Evolutionary conservation across 768 basidiomycete species (phyloP).

Genomic region (Kwoniella botswanensis): DNA sequence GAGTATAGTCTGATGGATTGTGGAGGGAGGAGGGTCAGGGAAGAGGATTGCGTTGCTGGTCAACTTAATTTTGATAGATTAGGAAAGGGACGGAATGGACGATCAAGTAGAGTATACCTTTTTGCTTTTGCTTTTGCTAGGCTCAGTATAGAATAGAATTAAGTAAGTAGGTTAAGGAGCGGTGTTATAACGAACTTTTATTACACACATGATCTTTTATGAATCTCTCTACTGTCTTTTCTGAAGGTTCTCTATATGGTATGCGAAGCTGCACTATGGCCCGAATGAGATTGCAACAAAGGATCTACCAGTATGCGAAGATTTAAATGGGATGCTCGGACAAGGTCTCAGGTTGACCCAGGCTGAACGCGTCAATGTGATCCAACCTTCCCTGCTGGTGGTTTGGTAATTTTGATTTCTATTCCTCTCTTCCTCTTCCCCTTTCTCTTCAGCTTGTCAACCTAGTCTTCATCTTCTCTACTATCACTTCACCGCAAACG

Average conservation of each 20-base stretch:
- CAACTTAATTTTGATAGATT: not conserved
- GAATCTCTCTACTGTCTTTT: not conserved
- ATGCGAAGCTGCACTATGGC: no score
- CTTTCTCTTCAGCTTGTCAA: not conserved
- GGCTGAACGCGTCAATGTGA: not conserved
- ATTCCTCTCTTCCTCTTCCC: not conserved
- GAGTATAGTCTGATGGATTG: not conserved
- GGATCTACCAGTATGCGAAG: no score
- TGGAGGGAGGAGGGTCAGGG: no score
- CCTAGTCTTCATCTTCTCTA: not conserved
- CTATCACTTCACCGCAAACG: not conserved
- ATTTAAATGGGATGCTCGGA: not conserved
- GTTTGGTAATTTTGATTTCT: not conserved
- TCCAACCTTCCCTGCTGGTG: not conserved
- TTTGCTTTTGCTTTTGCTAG: no score
- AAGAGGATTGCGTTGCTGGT: conserved; percentile 4
- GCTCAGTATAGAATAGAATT: no score
- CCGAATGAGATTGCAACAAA: no score
- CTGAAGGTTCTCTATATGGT: not conserved
- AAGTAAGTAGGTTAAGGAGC: not conserved
- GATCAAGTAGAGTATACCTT: not conserved
- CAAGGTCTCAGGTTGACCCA: not conserved
- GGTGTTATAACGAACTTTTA: not conserved
- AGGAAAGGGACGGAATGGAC: not conserved
- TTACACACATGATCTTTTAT: not conserved